Evolutionary conservation across 116 monocot species (phyloP), one percentile per base, ranked within the genome.

Genomic region (Dioscorea cayenensis): DNA sequence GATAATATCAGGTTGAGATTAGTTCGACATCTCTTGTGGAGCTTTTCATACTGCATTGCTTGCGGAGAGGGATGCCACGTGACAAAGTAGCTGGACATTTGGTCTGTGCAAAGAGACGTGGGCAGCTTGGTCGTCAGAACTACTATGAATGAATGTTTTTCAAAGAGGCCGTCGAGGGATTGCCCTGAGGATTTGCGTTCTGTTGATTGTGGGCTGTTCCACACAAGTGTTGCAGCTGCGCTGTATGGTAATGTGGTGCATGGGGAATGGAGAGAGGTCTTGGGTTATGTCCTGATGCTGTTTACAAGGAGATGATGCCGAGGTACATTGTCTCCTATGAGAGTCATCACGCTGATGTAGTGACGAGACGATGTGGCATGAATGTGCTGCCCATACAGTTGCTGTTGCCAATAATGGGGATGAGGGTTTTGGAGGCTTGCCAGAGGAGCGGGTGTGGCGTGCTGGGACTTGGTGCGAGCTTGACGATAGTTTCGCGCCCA

Each of bases 261-360:
- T 94, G 93, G 93, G 93, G 93, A 51, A 90, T 90, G 90, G 87
- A 87, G 76, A 90, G 77, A 60, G 90, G 93, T 36, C 85, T 90
- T 25, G 93, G 93, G 3, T 38, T 94, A 28, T 94, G 87, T 71
- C 93, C 93, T 0, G 87, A 87, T 69, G 90, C 87, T 18, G 78
- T 38, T 87, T 80, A 62, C 16, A 61, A 17, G 80, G 82, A 68
- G 35, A 65, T 52, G 77, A 84, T 75, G 71, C 80, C 18, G 90
- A 90, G 7, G 93, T 83, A 90, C 90, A 17, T 73, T 87, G 14
- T 51, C 36, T 25, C 93, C 93, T 16, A 7, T 77, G 36, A 78
- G 70, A 23, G 66, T 90, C 49, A 48, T 1, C 67, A 74, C 21
- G 16, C 73, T 29, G 78, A 81, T 63, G 75, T 67, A 23, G 81